phyloP scores from a whole-genome alignment of 2,329 filamentous ascomycete species.

The Ophiostoma pallidulum region DNA sequence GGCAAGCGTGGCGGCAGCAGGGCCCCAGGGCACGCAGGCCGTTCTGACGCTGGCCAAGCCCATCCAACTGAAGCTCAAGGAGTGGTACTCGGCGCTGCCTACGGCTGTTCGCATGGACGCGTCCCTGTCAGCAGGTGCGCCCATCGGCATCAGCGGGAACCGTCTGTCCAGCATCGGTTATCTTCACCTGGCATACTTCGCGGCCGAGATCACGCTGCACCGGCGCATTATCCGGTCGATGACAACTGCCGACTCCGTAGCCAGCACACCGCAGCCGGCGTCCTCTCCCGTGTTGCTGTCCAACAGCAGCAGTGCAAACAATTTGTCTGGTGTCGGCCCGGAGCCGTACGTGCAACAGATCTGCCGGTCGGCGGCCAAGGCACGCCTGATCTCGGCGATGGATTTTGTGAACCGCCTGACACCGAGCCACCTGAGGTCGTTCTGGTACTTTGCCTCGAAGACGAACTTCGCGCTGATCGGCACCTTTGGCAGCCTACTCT shows the following conservation, averaged over 20 bases:
- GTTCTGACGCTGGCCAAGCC: constrained; percentile 70
- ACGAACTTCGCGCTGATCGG: constrained; percentile 92
- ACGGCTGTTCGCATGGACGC: constrained; percentile 55
- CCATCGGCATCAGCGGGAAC: constrained; percentile 29
- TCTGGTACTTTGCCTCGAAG: constrained; percentile 85
- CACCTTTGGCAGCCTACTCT: constrained; percentile 82
- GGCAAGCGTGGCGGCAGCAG: constrained; percentile 56
- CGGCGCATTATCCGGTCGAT: constrained; percentile 82
- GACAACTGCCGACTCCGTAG: constrained; percentile 32
- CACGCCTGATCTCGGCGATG: constrained; percentile 88
- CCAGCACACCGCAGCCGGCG: constrained; percentile 20
- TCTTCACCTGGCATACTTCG: constrained; percentile 85
- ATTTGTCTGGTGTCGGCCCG: constrained; percentile 28
- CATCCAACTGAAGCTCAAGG: constrained; percentile 71
- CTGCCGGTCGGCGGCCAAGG: constrained; percentile 87
- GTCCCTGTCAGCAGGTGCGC: constrained; percentile 33
- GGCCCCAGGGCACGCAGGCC: constrained; percentile 59
- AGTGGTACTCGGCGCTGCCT: constrained; percentile 70
- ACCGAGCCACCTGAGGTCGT: constrained; percentile 74
- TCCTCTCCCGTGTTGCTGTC: constrained; percentile 12
- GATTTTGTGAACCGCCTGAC: constrained; percentile 92
- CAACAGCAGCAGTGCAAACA: constrained; percentile 17
- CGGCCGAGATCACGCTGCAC: constrained; percentile 87
- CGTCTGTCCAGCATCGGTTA: constrained; percentile 59
- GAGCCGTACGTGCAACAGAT: constrained; percentile 85